A percentile compares a stretch with the other conserved stretches of the same genome.
Conservation (phyloP, 176 grass and related monocot genomes). For the Ampelocalamus luodianensis region DNA sequence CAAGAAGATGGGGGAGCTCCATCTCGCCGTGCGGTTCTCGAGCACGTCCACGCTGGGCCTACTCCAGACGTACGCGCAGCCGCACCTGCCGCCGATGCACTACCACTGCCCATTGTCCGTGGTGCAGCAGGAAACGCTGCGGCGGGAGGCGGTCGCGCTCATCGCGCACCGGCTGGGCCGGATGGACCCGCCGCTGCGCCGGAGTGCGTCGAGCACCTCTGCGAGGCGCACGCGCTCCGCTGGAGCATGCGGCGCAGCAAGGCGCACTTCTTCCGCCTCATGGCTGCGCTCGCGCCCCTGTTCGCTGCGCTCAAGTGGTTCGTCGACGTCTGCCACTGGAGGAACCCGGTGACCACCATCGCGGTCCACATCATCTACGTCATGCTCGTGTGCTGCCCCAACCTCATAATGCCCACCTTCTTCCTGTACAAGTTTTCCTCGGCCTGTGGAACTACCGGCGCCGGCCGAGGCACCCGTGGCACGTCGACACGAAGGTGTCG, state of each 20-base stretch:
- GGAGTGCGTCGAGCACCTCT: constrained; percentile 81
- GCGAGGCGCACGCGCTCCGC: constrained; percentile 57
- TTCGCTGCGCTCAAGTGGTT: constrained; percentile 64
- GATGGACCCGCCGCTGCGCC: constrained; percentile 69
- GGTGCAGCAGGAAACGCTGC: constrained; percentile 66
- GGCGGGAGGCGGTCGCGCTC: constrained; percentile 60
- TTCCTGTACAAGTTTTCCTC: constrained; percentile 73
- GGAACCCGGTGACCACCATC: constrained; percentile 68
- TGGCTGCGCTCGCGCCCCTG: constrained; percentile 55
- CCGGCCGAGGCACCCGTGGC: constrained; percentile 63
- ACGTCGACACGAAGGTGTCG: constrained; percentile 78
- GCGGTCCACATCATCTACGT: constrained; percentile 68
- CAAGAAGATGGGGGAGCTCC: constrained; percentile 75
- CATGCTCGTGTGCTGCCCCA: constrained; percentile 73
- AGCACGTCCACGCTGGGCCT: constrained; percentile 57
- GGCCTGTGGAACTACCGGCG: constrained; percentile 67
- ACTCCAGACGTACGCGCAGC: constrained; percentile 54
- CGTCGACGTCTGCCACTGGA: constrained; percentile 66
- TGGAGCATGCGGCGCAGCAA: constrained; percentile 91
- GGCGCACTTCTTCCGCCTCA: constrained; percentile 82
- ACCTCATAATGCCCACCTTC: constrained; percentile 71
- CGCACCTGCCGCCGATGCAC: constrained; percentile 71
- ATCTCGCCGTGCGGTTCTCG: constrained; percentile 71
- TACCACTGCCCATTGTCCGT: constrained; percentile 64
- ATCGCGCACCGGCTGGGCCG: constrained; percentile 73